phyloP scores from a whole-genome alignment of 257 asterid species.

The Ballota nigra region DNA sequence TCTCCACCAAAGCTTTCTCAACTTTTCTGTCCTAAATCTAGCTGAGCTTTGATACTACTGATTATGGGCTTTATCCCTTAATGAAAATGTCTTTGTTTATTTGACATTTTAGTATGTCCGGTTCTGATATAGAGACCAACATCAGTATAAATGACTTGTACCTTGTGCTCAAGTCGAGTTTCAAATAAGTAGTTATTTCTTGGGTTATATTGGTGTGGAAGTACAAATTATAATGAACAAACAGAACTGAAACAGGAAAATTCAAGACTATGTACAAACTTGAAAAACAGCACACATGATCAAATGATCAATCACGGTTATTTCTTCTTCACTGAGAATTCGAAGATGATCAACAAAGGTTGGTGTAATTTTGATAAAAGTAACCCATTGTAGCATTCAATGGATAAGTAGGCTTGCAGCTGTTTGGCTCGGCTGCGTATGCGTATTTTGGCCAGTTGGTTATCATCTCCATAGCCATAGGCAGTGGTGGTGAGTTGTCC shows the following conservation, averaged over 20 bases:
- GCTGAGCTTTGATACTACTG: conserved; percentile 13
- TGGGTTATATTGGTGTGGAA: neutral
- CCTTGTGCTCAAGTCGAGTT: neutral
- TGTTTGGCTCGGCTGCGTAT: conserved; percentile 19
- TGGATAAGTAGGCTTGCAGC: conserved; percentile 22
- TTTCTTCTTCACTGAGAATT: neutral
- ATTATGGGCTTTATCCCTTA: conserved; percentile 11
- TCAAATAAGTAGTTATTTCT: neutral
- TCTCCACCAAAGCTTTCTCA: conserved; percentile 2
- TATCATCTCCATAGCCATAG: neutral
- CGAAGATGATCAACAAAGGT: neutral
- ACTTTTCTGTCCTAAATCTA: conserved; percentile 14
- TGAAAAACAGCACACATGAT: neutral
- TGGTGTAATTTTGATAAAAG: conserved; percentile 3
- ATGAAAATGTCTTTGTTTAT: neutral
- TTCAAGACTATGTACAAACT: neutral
- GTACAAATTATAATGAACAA: neutral
- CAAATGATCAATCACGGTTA: neutral
- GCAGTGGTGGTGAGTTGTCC: neutral
- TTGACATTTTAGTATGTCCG: neutral
- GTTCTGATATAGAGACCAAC: neutral
- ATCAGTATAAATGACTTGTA: neutral
- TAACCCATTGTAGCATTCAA: conserved; percentile 20
- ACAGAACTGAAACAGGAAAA: neutral
- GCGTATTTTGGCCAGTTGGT: neutral